Conservation (phyloP, 176 grass and related monocot genomes). For the Zoysia japonica region DNA sequence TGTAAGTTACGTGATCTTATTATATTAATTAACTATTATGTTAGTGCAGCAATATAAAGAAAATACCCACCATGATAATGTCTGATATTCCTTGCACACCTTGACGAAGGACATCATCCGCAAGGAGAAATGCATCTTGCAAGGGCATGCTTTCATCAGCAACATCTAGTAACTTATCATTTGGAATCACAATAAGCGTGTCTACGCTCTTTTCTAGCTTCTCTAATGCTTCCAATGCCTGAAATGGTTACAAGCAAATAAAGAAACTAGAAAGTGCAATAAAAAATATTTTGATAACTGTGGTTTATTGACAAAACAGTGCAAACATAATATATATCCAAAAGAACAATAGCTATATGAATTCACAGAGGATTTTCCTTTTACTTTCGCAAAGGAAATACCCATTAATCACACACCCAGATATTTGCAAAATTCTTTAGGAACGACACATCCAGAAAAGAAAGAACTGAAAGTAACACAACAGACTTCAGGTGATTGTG, state of each 20-base stretch:
- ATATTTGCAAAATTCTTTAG: neutral
- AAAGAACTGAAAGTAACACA: neutral
- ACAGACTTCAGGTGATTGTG: neutral
- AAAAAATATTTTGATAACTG: neutral
- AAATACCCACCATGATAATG: slow-evolving; percentile 75
- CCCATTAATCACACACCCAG: neutral
- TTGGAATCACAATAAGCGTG: slow-evolving; percentile 94
- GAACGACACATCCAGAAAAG: neutral
- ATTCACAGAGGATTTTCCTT: neutral
- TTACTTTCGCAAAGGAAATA: slow-evolving; percentile 17
- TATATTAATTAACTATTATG: neutral
- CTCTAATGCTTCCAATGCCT: slow-evolving; percentile 93
- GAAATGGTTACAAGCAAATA: slow-evolving; percentile 10
- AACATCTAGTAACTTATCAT: slow-evolving; percentile 80
- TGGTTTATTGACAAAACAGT: neutral
- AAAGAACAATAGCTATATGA: neutral
- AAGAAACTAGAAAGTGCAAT: neutral
- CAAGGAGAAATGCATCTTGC: slow-evolving; percentile 96
- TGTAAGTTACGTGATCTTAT: neutral
- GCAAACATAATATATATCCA: neutral
- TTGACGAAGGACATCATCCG: slow-evolving; percentile 92
- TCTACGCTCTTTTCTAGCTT: slow-evolving; percentile 90
- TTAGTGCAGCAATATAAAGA: neutral
- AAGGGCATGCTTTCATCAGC: slow-evolving; percentile 91
- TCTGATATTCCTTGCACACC: slow-evolving; percentile 99